A percentile compares a stretch with the other conserved stretches of the same genome.
Conservation (phyloP, 208 protist species). For the Wallacemonas sp. region DNA sequence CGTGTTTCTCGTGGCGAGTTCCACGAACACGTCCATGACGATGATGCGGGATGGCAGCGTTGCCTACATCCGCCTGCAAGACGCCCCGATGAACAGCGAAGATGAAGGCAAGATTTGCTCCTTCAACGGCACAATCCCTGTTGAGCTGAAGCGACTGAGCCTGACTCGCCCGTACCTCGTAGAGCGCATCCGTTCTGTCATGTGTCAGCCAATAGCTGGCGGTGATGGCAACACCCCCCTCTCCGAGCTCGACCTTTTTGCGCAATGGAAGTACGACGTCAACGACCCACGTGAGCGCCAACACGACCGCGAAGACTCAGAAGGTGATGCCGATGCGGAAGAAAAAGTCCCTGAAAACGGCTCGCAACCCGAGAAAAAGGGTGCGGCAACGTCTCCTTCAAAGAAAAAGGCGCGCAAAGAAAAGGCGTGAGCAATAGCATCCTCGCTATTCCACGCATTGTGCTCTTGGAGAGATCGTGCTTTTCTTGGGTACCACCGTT, state of each 20-base stretch:
- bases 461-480: no score
- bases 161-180: conserved; percentile 31
- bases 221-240: conserved; percentile 17
- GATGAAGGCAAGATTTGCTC: conserved; percentile 27
- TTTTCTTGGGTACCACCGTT: no score
- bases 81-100: conserved; percentile 3
- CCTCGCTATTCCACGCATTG: no score
- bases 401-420: conserved; percentile 36
- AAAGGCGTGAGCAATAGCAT: conserved; percentile 4
- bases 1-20: conserved; percentile 42
- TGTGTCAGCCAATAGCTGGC: conserved; percentile 18
- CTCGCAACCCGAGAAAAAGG: conserved; percentile 16
- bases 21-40: conserved; percentile 47
- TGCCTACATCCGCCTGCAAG: conserved; percentile 36
- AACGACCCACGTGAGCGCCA: conserved; percentile 61
- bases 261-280: conserved; percentile 73
- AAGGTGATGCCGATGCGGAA: conserved; percentile 9
- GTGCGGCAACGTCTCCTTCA: not conserved
- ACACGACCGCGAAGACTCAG: conserved; percentile 21
- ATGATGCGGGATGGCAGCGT: conserved; percentile 54
- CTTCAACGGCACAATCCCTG: conserved; percentile 34
- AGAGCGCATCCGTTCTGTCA: conserved; percentile 35
- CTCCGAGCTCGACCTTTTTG: conserved; percentile 55
- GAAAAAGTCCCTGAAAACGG: conserved; percentile 9
- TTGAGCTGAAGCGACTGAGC: not conserved